These are phyloP conservation scores for Mycosphaerella sp. DNA, from an alignment of 2,329 filamentous ascomycete species.

Conservation along the genomic window DNA sequence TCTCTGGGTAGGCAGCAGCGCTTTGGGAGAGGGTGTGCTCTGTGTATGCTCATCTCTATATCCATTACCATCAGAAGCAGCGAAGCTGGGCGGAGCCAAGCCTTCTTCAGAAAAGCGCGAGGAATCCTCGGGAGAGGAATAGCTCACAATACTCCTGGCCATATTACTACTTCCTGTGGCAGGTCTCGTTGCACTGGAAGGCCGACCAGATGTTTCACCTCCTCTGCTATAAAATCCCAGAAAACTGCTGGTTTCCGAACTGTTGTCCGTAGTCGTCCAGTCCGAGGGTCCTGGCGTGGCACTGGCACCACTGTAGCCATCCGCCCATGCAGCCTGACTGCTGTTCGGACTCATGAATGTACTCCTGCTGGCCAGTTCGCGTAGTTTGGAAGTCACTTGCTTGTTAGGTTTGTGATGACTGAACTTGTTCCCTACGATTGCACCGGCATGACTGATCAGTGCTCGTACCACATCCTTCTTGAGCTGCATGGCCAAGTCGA, in stretches of 20 bases:
- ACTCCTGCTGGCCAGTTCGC: constrained; percentile 76
- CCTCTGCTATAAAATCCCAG: constrained; percentile 13
- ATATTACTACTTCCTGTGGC: constrained; percentile 21
- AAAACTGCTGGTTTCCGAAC: constrained; percentile 27
- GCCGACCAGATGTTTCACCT: constrained; percentile 23
- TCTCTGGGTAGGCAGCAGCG: constrained; percentile 1
- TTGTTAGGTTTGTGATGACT: constrained; percentile 77
- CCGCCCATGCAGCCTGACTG: constrained; percentile 6
- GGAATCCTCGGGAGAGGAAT: constrained; percentile 21
- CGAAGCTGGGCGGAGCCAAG: background rate
- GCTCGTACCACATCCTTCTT: constrained; percentile 94
- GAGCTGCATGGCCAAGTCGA: constrained; percentile 83
- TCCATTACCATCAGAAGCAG: background rate
- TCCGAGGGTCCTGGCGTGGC: constrained; percentile 11
- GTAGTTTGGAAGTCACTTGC: constrained; percentile 68
- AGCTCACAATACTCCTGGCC: constrained; percentile 23
- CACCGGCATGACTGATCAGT: constrained; percentile 88
- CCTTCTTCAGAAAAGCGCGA: constrained; percentile 7
- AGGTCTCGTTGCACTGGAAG: constrained; percentile 25
- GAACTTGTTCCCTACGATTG: constrained; percentile 97
- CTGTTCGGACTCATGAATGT: constrained; percentile 47
- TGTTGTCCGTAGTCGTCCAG: constrained; percentile 16
- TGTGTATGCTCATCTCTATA: background rate
- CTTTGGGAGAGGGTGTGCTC: constrained; percentile 5
- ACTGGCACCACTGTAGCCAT: constrained; percentile 4